Evolutionary conservation across 2,329 filamentous ascomycete species (phyloP), one percentile per base, ranked within the genome.

Genomic region (Metarhizium humberi): DNA sequence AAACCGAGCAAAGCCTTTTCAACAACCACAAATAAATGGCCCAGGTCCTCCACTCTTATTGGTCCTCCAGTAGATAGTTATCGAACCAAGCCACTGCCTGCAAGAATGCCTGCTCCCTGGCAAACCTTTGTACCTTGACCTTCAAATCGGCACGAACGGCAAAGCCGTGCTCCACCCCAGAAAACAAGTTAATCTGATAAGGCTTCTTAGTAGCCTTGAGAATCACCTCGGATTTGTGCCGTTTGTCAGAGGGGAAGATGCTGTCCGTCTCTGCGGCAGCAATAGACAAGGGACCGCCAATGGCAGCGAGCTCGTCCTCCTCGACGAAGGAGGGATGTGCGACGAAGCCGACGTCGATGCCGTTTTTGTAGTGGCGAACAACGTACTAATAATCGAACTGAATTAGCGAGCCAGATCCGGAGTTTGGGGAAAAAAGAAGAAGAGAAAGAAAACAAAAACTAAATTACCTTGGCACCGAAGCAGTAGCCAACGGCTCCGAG

Each of bases 41-140:
- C 3, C 7, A 5, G 32, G 32, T 7, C 7, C 32, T 25, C 32
- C 32, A 34, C 11, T 5, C 32, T 34, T 11, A 34, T 3, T 34
- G 32, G 10, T 54, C 29, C 25, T 50, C 52, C 7, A 48, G 32
- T 7, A 57, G 30, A 45, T 55, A 47, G 13, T 84, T 75, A 54
- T 87, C 79, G 64, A 92, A 91, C 87, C 87, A 94, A 56, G 76
- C 71, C 53, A 90, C 78, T 30, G 88, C 87, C 76, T 92, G 88
- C 60, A 79, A 71, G 68, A 92, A 92, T 0, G 89, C 88, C 67
- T 84, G 79, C 72, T 92, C 87, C 77, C 92, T 92, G 36, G 84
- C 87, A 66, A 83, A 92, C 69, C 78, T 82, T 64, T 81, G 71
- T 55, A 64, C 60, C 20, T 72, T 71, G 56, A 77, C 71, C 3